Evolutionary conservation across 768 basidiomycete species (phyloP), one percentile per base, ranked within the genome.

Genomic region (Antrodiella citrinella): DNA sequence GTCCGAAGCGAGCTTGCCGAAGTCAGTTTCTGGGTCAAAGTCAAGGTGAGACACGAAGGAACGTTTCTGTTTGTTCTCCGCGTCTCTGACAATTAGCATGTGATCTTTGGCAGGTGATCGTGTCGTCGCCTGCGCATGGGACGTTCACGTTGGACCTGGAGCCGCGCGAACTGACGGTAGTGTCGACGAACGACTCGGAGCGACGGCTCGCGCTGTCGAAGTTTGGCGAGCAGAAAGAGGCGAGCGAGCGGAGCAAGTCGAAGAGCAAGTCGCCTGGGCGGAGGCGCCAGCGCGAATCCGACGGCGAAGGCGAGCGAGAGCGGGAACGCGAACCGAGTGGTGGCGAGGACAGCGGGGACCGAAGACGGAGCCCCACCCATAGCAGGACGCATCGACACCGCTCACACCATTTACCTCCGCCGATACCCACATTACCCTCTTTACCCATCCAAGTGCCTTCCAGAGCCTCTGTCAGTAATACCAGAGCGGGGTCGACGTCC

Each of bases 161-260:
- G 39, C 84, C 86, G 51, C 73, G 75, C 55, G 85, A 88, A 61
- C 66, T 90, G 26, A 64, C 71, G 11, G 68, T 86, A 44, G 78
- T 84, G n/a, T 76, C 81, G 13, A 85, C 83, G 0, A 88, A 82
- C 64, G 81, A 81, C 44, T 65, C 76, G 11, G 83, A 89, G 62
- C 78, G 87, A 20, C 75, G 77, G 54, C 69, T 80, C 45, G 86
- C 85, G 20, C 61, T 78, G 45, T 71, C 78, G 23, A 81, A 78
- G 64, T 84, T 78, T 64, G 72, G 69, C 42, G 80, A 83, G 53
- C 57, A 59, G 45, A 54, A 54, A 25, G 59, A 56, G 44, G 47
- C 50, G 5, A n/a, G n/a, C n/a, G n/a, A n/a, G n/a, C n/a, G n/a
- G n/a, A n/a, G n/a, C n/a, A n/a, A n/a, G 50, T 39, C 4, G 40